Conservation (phyloP, 768 basidiomycete species). For the Gymnopilus dilepis region DNA sequence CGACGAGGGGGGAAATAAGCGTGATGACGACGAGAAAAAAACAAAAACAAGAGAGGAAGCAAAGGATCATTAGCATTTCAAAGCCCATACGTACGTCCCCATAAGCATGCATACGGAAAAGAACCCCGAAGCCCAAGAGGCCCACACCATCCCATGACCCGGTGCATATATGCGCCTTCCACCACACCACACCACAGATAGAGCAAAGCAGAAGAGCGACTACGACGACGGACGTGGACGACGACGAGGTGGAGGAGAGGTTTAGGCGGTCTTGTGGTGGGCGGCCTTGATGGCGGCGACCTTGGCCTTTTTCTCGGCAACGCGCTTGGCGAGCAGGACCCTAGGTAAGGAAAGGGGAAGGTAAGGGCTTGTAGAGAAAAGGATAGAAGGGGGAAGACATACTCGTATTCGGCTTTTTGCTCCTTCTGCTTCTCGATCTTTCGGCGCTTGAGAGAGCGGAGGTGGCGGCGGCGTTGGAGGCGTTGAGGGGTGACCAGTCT, state of each 20-base stretch:
- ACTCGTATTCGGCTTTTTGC: slow-evolving; percentile 95
- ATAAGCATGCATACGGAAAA: slow-evolving; percentile 16
- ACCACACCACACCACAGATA: not conserved
- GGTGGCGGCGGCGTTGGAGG: slow-evolving; percentile 95
- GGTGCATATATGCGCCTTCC: not conserved
- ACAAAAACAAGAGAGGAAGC: not conserved
- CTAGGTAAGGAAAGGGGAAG: slow-evolving; percentile 34
- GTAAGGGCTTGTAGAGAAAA: not conserved
- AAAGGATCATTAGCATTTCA: slow-evolving; percentile 12
- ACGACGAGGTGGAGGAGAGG: not conserved
- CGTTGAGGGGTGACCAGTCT: slow-evolving; percentile 94
- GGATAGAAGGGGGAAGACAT: slow-evolving; percentile 30
- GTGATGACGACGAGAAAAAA: not conserved
- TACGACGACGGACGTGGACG: too few relatives aligned
- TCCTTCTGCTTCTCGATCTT: slow-evolving; percentile 92
- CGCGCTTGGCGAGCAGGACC: slow-evolving; percentile 81
- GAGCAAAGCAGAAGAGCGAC: slow-evolving; percentile 1
- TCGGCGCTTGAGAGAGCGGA: slow-evolving; percentile 86
- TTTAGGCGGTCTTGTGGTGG: slow-evolving; percentile 49
- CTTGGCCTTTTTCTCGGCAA: slow-evolving; percentile 93
- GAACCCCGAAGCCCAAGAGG: slow-evolving; percentile 7
- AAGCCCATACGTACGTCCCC: slow-evolving; percentile 2
- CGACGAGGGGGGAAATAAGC: too few relatives aligned
- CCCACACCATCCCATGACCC: slow-evolving; percentile 12
- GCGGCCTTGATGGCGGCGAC: slow-evolving; percentile 86